A percentile compares a stretch with the other conserved stretches of the same genome.
Evolutionary conservation across 257 asterid genomes (phyloP).

Genomic region (Nicotiana knightiana): DNA sequence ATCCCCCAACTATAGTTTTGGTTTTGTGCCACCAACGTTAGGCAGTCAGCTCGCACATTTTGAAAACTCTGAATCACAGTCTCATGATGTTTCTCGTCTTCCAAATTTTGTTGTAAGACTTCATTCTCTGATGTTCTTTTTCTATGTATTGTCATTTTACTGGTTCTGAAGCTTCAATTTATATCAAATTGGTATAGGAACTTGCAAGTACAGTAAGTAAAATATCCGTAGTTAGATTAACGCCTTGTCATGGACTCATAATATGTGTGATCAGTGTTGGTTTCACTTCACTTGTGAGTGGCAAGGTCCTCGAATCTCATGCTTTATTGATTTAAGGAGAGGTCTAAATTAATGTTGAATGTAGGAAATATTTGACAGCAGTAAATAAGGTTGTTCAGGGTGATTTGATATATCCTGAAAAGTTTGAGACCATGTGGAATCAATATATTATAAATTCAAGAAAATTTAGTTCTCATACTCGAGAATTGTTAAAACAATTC

Average conservation of each 20-base stretch:
- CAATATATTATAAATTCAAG: background rate
- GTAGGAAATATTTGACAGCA: background rate
- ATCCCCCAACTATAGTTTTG: slow-evolving; percentile 53
- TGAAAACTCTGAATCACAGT: slow-evolving; percentile 58
- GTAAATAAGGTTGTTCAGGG: background rate
- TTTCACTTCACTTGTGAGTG: background rate
- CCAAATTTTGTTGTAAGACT: slow-evolving; percentile 67
- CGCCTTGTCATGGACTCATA: background rate
- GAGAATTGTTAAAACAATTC: background rate
- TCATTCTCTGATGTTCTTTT: slow-evolving; percentile 11
- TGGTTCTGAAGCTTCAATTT: background rate
- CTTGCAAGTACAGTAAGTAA: background rate
- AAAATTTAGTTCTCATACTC: background rate
- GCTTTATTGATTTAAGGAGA: background rate
- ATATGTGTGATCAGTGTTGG: background rate
- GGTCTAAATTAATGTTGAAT: slow-evolving; percentile 5
- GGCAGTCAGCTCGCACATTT: slow-evolving; percentile 47
- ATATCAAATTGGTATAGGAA: background rate
- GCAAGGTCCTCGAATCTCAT: background rate
- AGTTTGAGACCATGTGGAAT: background rate
- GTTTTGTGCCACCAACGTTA: slow-evolving; percentile 54
- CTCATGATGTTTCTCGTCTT: slow-evolving; percentile 56
- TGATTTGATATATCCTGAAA: background rate
- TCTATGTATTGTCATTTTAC: slow-evolving; percentile 2
- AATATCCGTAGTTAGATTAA: background rate